A percentile compares a stretch with the other conserved stretches of the same genome.
Conservation (phyloP, 495 filamentous ascomycete genomes). For the Daldinia vernicosa region DNA sequence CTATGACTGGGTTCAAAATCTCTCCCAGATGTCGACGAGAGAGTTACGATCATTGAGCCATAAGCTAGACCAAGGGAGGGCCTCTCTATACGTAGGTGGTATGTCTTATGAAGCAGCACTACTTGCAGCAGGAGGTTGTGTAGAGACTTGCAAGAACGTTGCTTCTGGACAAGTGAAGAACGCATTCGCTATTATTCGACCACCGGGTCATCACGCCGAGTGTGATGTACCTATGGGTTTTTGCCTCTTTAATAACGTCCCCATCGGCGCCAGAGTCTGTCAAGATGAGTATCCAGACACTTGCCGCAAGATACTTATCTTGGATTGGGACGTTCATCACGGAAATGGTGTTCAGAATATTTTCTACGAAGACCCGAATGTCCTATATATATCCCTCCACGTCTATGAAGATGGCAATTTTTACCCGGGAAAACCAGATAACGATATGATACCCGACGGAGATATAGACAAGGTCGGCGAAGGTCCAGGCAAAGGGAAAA, state of each 20-base stretch:
- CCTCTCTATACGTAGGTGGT: constrained; percentile 90
- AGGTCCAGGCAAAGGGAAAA: constrained; percentile 80
- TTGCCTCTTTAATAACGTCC: constrained; percentile 97
- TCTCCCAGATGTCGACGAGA: constrained; percentile 61
- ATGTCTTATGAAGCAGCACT: constrained; percentile 81
- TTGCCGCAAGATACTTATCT: constrained; percentile 87
- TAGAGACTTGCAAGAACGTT: constrained; percentile 91
- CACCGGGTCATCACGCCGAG: constrained; percentile 96
- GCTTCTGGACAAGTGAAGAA: constrained; percentile 84
- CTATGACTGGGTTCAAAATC: constrained; percentile 75
- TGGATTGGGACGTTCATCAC: constrained; percentile 92
- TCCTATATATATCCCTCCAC: constrained; percentile 97
- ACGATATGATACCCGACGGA: constrained; percentile 66
- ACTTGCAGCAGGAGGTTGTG: constrained; percentile 91
- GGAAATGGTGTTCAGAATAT: constrained; percentile 98
- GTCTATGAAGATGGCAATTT: constrained; percentile 83
- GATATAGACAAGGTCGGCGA: constrained; percentile 79
- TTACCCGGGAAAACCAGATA: constrained; percentile 80
- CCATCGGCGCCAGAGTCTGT: constrained; percentile 85
- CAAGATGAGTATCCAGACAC: constrained; percentile 75
- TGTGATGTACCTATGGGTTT: constrained; percentile 86
- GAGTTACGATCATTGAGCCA: constrained; percentile 68
- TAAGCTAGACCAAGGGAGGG: constrained; percentile 67
- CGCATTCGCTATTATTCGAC: constrained; percentile 91
- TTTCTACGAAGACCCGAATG: constrained; percentile 92